Conservation (phyloP, 257 asterid species). For the Petunia secreta region DNA sequence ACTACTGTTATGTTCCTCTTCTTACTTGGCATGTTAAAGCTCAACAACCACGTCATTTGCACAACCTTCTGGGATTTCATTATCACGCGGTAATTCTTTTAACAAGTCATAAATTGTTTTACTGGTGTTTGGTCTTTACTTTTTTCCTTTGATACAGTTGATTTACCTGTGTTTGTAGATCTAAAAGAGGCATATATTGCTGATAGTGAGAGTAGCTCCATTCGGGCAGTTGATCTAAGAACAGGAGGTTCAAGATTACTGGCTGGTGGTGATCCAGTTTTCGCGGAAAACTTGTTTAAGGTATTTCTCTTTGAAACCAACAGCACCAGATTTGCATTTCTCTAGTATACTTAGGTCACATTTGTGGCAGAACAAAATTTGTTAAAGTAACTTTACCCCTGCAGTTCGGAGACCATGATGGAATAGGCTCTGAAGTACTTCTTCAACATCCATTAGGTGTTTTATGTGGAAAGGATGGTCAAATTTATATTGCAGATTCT, state of each 20-base stretch:
- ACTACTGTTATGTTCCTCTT: not conserved
- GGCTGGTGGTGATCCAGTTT: conserved; percentile 92
- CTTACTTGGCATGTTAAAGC: conserved; percentile 45
- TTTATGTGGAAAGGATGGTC: conserved; percentile 70
- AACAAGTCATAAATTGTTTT: not conserved
- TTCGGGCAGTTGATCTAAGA: conserved; percentile 82
- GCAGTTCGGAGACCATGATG: conserved; percentile 97
- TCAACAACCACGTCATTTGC: conserved; percentile 84
- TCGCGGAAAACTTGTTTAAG: conserved; percentile 89
- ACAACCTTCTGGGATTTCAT: conserved; percentile 94
- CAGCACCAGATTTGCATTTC: conserved; percentile 9
- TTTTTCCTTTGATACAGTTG: conserved; percentile 23
- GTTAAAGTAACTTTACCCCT: conserved; percentile 23
- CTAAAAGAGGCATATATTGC: conserved; percentile 88
- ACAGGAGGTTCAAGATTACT: conserved; percentile 92
- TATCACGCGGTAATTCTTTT: conserved; percentile 63
- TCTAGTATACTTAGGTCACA: not conserved
- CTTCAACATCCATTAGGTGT: conserved; percentile 98
- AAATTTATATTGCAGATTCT: conserved; percentile 81
- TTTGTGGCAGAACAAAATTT: conserved; percentile 1
- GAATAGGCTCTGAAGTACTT: conserved; percentile 89
- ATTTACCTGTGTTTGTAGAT: conserved; percentile 45
- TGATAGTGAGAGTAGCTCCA: conserved; percentile 99
- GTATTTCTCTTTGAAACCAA: conserved; percentile 42
- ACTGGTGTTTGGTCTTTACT: not conserved